Evolutionary conservation across 1,139 yeast genomes (phyloP).

Genomic region (Kodamaea suecica): DNA sequence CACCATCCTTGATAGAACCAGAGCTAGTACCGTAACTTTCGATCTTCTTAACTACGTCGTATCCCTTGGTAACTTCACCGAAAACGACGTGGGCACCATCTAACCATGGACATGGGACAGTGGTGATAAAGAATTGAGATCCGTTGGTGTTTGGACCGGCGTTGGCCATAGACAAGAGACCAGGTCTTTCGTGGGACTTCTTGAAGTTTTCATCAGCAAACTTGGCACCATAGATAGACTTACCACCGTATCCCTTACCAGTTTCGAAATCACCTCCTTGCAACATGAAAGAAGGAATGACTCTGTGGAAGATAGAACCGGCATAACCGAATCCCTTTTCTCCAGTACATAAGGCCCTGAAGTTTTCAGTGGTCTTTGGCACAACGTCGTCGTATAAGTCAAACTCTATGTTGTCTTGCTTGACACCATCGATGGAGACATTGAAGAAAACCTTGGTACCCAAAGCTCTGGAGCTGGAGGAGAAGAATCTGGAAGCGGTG

Average conservation of each 20-base stretch:
- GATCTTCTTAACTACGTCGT: constrained; percentile 37
- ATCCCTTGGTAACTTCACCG: constrained; percentile 42
- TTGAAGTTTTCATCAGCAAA: constrained; percentile 39
- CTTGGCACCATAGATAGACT: constrained; percentile 37
- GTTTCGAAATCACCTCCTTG: constrained; percentile 45
- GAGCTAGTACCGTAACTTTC: constrained; percentile 32
- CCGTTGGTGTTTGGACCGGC: constrained; percentile 46
- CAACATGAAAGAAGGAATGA: constrained; percentile 42
- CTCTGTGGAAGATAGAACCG: constrained; percentile 57
- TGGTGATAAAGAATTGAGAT: constrained; percentile 42
- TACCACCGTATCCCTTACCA: constrained; percentile 42
- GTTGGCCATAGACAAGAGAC: constrained; percentile 43
- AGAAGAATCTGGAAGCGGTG: constrained; percentile 27
- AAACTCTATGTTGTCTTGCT: constrained; percentile 31
- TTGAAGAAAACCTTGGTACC: constrained; percentile 38
- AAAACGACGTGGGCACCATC: constrained; percentile 43
- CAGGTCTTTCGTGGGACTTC: constrained; percentile 34
- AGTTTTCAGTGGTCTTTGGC: constrained; percentile 98
- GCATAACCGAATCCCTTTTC: constrained; percentile 96
- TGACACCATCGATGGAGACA: constrained; percentile 34
- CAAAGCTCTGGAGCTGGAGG: constrained; percentile 27
- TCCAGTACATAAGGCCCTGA: constrained; percentile 95
- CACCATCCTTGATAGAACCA: constrained; percentile 23
- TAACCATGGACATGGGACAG: constrained; percentile 44
- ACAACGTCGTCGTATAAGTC: constrained; percentile 83